Conservation (phyloP, 2,329 filamentous ascomycete species). For the Onygenales sp. region DNA sequence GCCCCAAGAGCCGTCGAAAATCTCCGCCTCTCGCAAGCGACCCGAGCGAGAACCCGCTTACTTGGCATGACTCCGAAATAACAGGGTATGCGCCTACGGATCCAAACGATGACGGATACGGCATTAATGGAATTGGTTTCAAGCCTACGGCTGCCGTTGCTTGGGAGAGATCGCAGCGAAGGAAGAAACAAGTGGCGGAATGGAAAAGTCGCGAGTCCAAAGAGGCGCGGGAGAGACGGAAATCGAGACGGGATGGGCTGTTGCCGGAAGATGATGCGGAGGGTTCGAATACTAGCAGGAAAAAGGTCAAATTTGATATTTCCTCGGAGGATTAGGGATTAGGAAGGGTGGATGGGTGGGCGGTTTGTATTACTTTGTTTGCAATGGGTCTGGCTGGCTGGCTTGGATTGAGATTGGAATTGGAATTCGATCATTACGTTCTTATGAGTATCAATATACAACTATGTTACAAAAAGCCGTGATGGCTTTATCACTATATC, state of each 20-base stretch:
- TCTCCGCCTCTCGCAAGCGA: constrained; percentile 25
- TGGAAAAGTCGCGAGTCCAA: constrained; percentile 50
- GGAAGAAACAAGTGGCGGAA: constrained; percentile 50
- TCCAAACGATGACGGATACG: constrained; percentile 52
- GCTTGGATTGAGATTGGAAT: not conserved
- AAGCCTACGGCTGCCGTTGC: constrained; percentile 51
- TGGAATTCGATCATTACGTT: not conserved
- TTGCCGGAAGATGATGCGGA: constrained; percentile 16
- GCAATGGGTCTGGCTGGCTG: not conserved
- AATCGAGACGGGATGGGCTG: constrained; percentile 38
- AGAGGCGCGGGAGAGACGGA: constrained; percentile 49
- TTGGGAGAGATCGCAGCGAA: constrained; percentile 45
- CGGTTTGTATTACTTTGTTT: not conserved
- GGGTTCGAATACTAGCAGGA: constrained; percentile 23
- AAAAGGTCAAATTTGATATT: constrained; percentile 33
- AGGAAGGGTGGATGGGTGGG: not conserved
- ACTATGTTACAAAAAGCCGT: not conserved
- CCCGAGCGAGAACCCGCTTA: constrained; percentile 24
- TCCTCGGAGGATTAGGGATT: not conserved
- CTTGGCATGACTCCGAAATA: constrained; percentile 54
- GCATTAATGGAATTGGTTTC: constrained; percentile 56
- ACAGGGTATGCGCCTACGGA: constrained; percentile 50
- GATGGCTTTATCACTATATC: not conserved
- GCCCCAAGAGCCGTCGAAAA: constrained; percentile 18
- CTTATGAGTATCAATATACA: constrained; percentile 1